Conservation (phyloP, 1,284 basidiomycete species). For the Boletus semigastroideus region DNA sequence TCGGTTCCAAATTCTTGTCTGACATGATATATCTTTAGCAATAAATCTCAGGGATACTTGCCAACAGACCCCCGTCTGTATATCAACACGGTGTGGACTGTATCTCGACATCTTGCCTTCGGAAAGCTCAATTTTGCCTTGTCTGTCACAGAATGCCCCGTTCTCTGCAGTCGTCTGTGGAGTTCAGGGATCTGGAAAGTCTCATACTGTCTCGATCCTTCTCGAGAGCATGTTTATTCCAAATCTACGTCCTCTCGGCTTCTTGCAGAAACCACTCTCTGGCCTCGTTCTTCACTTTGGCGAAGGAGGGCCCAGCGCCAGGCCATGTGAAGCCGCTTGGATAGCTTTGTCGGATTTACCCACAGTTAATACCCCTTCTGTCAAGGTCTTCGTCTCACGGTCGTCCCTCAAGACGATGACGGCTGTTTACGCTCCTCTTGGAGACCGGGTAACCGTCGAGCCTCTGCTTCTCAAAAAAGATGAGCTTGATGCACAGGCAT, state of each 20-base stretch:
- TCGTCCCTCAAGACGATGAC: slow-evolving; percentile 63
- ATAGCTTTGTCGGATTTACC: slow-evolving; percentile 43
- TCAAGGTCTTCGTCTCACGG: slow-evolving; percentile 61
- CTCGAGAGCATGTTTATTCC: slow-evolving; percentile 67
- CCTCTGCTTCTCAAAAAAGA: slow-evolving; percentile 58
- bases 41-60: slow-evolving; percentile 33
- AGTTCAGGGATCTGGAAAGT: slow-evolving; percentile 70
- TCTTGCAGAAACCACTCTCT: slow-evolving; percentile 50
- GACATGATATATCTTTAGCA: slow-evolving; percentile 7
- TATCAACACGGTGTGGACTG: slow-evolving; percentile 53
- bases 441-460: slow-evolving; percentile 46
- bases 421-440: slow-evolving; percentile 52
- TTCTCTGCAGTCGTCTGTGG: slow-evolving; percentile 61
- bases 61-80: slow-evolving; percentile 51
- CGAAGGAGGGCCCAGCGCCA: slow-evolving; percentile 55
- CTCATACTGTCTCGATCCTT: slow-evolving; percentile 64
- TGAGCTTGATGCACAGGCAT: slow-evolving; percentile 66
- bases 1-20: slow-evolving; percentile 1
- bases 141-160: slow-evolving; percentile 48
- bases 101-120: neutral
- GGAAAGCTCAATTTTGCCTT: neutral
- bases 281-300: slow-evolving; percentile 70
- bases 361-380: slow-evolving; percentile 43
- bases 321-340: slow-evolving; percentile 67
- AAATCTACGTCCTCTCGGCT: slow-evolving; percentile 46